Base-by-base conservation (phyloP, 495 filamentous ascomycete species). In the Trichocladium antarcticum region DNA sequence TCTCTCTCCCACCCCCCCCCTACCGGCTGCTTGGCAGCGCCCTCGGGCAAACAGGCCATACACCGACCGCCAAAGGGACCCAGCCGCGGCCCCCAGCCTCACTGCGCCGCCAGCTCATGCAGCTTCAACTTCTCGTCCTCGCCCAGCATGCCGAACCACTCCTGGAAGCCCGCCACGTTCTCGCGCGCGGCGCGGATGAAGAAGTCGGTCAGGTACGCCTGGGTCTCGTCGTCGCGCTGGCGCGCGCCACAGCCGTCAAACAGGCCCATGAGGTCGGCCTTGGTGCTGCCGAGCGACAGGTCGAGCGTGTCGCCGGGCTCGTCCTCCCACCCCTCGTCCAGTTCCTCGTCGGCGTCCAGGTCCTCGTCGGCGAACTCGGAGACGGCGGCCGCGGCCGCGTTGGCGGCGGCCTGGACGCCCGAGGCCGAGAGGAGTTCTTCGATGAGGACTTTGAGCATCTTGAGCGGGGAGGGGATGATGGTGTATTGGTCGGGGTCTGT, bases 361-460 rank as follows among this genome's bases (percentile, higher is more conserved):
- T 77, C 42, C 6, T 39, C 49, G 9, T 51, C 74, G 20, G 76
- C 69, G 11, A 65, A 58, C 15, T 78, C 66, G 16, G 76, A 73
- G 0, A 72, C 69, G 0, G 74, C 71, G 1, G 75, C 77, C 24
- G 76, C 73, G 11, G 81, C 76, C 12, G 73, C 70, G 42, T 54
- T 61, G 19, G 68, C 56, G 0, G 68, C 66, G 6, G 57, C 67
- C 6, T 63, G 55, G 15, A 52, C 55, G 34, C 71, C 72, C 11
- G 71, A 75, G 14, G 83, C 81, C 4, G 83, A 81, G 17, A 71
- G 71, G 21, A 98, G 76, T 65, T 98, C 92, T 60, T 94, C 84
- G 42, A 96, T 80, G 0, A 98, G 77, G 7, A 98, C 84, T 70
- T 98, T 98, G 66, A 95, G 68, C 59, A 98, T 95, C 69, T 98